Conservation (phyloP, 2,329 filamentous ascomycete species). For the Fusarium coffeatum region DNA sequence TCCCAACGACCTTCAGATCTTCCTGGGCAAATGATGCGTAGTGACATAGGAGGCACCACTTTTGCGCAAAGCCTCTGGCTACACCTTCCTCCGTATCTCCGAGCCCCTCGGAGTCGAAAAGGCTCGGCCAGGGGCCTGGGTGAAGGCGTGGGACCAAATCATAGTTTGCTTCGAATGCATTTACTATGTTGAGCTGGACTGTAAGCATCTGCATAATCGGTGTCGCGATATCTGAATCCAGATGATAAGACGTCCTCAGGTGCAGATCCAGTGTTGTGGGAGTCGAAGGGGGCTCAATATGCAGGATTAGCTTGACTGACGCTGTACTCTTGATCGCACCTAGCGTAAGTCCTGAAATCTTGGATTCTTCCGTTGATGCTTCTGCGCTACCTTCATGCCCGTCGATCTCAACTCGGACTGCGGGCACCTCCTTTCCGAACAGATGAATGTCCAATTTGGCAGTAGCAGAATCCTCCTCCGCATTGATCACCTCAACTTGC, state of each 20-base stretch:
- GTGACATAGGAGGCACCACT: conserved; percentile 80
- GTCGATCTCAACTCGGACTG: conserved; percentile 56
- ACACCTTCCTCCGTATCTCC: conserved; percentile 49
- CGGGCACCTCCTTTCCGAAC: conserved; percentile 67
- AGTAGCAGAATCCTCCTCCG: conserved; percentile 82
- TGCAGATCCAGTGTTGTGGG: conserved; percentile 74
- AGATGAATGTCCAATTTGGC: conserved; percentile 77
- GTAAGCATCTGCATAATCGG: conserved; percentile 79
- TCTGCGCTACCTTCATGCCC: conserved; percentile 52
- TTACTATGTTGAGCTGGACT: conserved; percentile 77
- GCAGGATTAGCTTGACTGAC: conserved; percentile 59
- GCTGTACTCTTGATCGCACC: conserved; percentile 61
- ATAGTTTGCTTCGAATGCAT: conserved; percentile 92
- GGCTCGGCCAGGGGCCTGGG: conserved; percentile 83
- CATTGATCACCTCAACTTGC: conserved; percentile 78
- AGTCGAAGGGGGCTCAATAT: conserved; percentile 61
- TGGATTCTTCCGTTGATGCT: conserved; percentile 56
- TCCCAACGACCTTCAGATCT: conserved; percentile 71
- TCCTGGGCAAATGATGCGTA: conserved; percentile 83
- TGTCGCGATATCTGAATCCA: conserved; percentile 83
- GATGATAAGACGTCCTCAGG: conserved; percentile 79
- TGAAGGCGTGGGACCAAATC: conserved; percentile 86
- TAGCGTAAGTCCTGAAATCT: conserved; percentile 56
- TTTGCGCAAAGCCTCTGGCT: conserved; percentile 76
- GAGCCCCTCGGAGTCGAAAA: conserved; percentile 74